These are phyloP conservation scores for Spergularia azorica DNA, from an alignment of 179 eudicot genomes.

Conservation along the genomic window DNA sequence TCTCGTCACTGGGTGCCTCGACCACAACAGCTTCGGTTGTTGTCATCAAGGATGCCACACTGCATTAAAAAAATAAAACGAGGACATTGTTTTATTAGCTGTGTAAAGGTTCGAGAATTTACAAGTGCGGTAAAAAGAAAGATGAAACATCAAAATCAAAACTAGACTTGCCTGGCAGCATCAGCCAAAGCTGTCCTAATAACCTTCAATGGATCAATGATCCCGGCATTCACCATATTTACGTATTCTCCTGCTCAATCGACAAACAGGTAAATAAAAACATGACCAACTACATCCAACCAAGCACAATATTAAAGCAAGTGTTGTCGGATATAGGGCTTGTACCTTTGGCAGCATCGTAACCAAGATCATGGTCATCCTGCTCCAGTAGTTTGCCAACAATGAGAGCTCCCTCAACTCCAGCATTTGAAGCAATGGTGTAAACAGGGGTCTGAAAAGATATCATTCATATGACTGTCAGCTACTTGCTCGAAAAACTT, in stretches of 20 bases:
- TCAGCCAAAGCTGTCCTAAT: conserved; percentile 79
- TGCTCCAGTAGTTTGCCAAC: conserved; percentile 93
- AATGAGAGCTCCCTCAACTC: conserved; percentile 92
- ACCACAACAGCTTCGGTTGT: conserved; percentile 78
- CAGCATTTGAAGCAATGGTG: conserved; percentile 91
- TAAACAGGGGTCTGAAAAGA: conserved; percentile 70
- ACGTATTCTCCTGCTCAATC: conserved; percentile 77
- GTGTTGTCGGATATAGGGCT: background rate
- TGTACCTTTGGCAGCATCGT: conserved; percentile 96
- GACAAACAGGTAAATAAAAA: background rate
- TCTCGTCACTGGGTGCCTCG: conserved; percentile 67
- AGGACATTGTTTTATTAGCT: no score
- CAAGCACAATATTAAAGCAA: background rate
- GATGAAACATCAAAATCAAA: background rate
- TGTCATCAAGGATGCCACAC: conserved; percentile 76
- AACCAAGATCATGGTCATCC: conserved; percentile 84
- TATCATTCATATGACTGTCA: background rate
- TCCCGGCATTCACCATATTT: conserved; percentile 80
- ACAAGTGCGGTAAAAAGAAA: background rate
- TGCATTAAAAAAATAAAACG: no score
- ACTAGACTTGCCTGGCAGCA: conserved; percentile 62
- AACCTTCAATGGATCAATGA: conserved; percentile 83
- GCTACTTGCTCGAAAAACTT: background rate
- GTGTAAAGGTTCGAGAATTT: no score
- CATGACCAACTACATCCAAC: background rate